A percentile compares a stretch with the other conserved stretches of the same genome.
phyloP scores from a whole-genome alignment of 2,329 filamentous ascomycete genomes.

The Fusarium solani-melongenae region DNA sequence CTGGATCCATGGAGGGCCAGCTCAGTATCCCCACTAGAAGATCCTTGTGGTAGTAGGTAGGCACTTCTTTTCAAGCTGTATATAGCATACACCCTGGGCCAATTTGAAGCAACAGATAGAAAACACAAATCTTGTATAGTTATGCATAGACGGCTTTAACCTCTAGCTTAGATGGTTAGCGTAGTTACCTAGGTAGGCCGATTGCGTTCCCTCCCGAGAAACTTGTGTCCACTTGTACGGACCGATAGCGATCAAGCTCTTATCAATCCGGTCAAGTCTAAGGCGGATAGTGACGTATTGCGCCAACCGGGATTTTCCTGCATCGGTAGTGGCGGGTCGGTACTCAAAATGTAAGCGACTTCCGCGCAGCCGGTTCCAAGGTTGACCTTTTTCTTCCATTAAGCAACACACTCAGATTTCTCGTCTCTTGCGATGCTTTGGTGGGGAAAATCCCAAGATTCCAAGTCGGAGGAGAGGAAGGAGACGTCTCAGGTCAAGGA shows the following conservation, averaged over 20 bases:
- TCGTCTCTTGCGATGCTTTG: constrained; percentile 49
- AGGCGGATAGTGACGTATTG: neutral
- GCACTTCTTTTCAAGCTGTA: neutral
- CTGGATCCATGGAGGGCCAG: neutral
- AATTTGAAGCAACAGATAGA: neutral
- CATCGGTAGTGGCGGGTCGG: constrained; percentile 21
- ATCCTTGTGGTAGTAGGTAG: neutral
- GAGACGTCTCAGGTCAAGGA: constrained; percentile 39
- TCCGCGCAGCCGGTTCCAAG: constrained; percentile 15
- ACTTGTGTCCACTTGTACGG: neutral
- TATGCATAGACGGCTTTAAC: neutral
- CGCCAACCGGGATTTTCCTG: neutral
- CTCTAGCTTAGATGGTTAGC: neutral
- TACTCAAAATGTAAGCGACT: constrained; percentile 30
- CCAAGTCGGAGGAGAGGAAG: constrained; percentile 46
- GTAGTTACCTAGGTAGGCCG: neutral
- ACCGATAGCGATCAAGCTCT: neutral
- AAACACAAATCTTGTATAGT: neutral
- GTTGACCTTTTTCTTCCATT: neutral
- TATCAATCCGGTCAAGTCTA: neutral
- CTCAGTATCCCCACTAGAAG: neutral
- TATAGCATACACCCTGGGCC: neutral
- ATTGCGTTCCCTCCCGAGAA: neutral
- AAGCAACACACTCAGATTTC: neutral
- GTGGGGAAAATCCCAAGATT: constrained; percentile 55